A percentile compares a stretch with the other conserved stretches of the same genome.
phyloP scores from a whole-genome alignment of 371 early-diverging fungal genomes.

The Cokeromyces recurvatus region DNA sequence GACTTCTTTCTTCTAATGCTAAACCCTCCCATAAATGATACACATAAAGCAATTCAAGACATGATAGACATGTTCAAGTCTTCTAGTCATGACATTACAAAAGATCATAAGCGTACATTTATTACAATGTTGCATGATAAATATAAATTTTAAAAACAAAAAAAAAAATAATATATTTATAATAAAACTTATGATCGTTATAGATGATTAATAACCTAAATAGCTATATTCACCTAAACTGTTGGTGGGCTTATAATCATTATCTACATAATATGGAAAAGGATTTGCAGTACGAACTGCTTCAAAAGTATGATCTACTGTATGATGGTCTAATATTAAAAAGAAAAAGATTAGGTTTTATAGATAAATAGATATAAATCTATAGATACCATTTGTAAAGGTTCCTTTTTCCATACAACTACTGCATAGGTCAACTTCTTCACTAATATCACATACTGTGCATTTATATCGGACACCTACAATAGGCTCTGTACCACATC shows the following conservation, averaged over 20 bases:
- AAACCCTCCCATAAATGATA: constrained; percentile 14
- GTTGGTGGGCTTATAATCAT: constrained; percentile 42
- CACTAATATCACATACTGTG: constrained; percentile 50
- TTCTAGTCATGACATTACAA: too few relatives aligned
- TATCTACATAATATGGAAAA: constrained; percentile 46
- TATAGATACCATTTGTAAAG: constrained; percentile 47
- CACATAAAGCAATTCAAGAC: too few relatives aligned
- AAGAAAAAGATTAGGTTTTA: not conserved
- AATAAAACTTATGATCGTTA: too few relatives aligned
- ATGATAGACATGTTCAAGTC: too few relatives aligned
- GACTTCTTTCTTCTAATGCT: constrained; percentile 29
- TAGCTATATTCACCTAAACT: constrained; percentile 50
- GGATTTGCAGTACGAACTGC: constrained; percentile 38
- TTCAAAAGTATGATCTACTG: constrained; percentile 44
- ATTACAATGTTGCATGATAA: too few relatives aligned
- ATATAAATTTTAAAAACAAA: too few relatives aligned
- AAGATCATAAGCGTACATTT: too few relatives aligned
- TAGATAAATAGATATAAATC: not conserved
- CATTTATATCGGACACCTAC: constrained; percentile 59
- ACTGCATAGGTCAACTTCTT: constrained; percentile 50
- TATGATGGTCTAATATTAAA: constrained; percentile 37
- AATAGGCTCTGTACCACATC: constrained; percentile 60
- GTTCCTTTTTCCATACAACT: constrained; percentile 41
- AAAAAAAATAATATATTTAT: too few relatives aligned
- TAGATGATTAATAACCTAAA: constrained; percentile 36